These are phyloP conservation scores for Phtheirospermum japonicum DNA, from an alignment of 257 asterid genomes.

Conservation along the genomic window DNA sequence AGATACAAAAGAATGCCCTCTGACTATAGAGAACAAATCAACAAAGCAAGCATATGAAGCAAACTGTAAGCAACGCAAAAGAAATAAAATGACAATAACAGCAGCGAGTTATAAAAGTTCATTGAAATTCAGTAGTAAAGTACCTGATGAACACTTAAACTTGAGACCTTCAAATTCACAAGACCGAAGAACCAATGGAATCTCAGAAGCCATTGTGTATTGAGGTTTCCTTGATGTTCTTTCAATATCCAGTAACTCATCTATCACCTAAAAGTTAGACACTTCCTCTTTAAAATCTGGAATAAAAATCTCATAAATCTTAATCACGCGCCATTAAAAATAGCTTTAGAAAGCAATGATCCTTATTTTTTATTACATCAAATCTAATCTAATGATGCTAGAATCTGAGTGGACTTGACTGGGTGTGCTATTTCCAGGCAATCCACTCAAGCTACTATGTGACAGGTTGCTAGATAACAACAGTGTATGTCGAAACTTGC, in stretches of 20 bases:
- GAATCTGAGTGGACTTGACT: no score
- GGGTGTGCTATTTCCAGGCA: no score
- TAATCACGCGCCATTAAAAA: not conserved
- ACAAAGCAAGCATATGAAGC: no score
- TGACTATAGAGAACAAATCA: no score
- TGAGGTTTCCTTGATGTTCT: constrained; percentile 86
- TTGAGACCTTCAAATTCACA: constrained; percentile 83
- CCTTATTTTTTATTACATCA: no score
- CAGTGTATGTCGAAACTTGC: no score
- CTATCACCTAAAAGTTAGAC: constrained; percentile 54
- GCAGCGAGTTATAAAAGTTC: constrained; percentile 8
- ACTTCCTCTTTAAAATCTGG: constrained; percentile 21
- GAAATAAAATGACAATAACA: no score
- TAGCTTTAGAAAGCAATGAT: constrained; percentile 13
- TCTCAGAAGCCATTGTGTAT: constrained; percentile 81
- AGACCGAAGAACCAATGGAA: constrained; percentile 87
- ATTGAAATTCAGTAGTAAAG: constrained; percentile 14
- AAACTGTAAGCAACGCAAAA: no score
- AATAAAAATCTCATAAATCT: constrained; percentile 6
- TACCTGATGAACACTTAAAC: constrained; percentile 86
- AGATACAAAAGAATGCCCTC: no score
- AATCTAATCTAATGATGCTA: no score
- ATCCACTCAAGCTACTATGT: no score
- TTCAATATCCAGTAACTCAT: constrained; percentile 63
- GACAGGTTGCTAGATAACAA: no score